Conservation (phyloP, 441 rosid genomes). For the Pelargonium citronellum region DNA sequence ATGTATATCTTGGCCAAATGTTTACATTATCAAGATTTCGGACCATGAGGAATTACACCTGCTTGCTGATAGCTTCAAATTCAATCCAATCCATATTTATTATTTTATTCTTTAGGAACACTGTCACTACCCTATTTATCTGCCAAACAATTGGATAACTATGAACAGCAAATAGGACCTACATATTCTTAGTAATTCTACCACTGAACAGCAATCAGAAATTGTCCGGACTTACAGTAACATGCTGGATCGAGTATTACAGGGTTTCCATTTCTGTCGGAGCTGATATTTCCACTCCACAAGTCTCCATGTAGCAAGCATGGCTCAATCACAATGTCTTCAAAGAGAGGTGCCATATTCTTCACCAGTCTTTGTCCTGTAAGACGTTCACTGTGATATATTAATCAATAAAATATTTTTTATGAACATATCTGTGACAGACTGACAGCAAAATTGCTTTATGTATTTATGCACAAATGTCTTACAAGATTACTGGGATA, state of each 20-base stretch:
- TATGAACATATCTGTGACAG: neutral
- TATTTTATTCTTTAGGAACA: too few relatives aligned
- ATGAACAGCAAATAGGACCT: too few relatives aligned
- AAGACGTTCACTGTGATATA: too few relatives aligned
- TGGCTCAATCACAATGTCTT: slow-evolving; percentile 53
- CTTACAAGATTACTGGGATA: too few relatives aligned
- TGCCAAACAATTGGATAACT: too few relatives aligned
- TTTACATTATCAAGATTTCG: too few relatives aligned
- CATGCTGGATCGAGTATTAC: slow-evolving; percentile 97
- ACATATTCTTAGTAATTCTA: neutral
- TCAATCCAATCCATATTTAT: too few relatives aligned
- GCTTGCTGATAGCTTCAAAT: too few relatives aligned
- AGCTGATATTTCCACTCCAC: slow-evolving; percentile 87
- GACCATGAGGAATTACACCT: too few relatives aligned
- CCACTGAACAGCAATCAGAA: neutral
- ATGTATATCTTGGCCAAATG: too few relatives aligned
- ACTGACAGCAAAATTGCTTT: neutral
- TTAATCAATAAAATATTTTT: slow-evolving; percentile 8
- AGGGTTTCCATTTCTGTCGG: slow-evolving; percentile 67
- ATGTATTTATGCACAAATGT: too few relatives aligned
- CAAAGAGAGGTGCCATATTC: slow-evolving; percentile 69
- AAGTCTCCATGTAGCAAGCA: slow-evolving; percentile 93
- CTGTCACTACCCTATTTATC: too few relatives aligned
- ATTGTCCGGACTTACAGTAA: slow-evolving; percentile 47
- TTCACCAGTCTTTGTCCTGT: slow-evolving; percentile 67